phyloP scores from a whole-genome alignment of 2,329 filamentous ascomycete genomes.

The Claviceps humidiphila region DNA sequence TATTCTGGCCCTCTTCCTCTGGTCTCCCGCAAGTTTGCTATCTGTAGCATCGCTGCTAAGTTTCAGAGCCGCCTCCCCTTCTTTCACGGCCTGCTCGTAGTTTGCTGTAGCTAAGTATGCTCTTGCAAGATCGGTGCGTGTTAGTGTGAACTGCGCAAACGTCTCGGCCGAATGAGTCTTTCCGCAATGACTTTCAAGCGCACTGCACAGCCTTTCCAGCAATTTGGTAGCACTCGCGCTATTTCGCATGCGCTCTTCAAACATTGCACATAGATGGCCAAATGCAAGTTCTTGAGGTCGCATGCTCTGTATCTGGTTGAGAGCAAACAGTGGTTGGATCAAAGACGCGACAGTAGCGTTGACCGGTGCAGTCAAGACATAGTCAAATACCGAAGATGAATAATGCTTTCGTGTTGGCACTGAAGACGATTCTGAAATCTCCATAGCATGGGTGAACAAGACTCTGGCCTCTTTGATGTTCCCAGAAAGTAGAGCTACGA shows the following conservation, averaged over 20 bases:
- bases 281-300: slow-evolving; percentile 57
- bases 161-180: slow-evolving; percentile 62
- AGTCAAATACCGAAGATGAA: slow-evolving; percentile 68
- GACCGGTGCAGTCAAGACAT: slow-evolving; percentile 47
- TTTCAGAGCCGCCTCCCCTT: slow-evolving; percentile 67
- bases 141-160: slow-evolving; percentile 65
- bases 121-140: slow-evolving; percentile 78
- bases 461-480: slow-evolving; percentile 65
- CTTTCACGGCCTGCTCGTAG: slow-evolving; percentile 59
- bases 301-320: slow-evolving; percentile 67
- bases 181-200: slow-evolving; percentile 73
- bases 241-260: slow-evolving; percentile 69
- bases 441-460: slow-evolving; percentile 87
- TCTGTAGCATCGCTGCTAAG: slow-evolving; percentile 61
- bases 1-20: slow-evolving; percentile 58
- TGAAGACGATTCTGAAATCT: slow-evolving; percentile 71
- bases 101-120: slow-evolving; percentile 57
- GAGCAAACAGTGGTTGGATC: slow-evolving; percentile 77
- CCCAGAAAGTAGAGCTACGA: slow-evolving; percentile 66
- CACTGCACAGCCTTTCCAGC: slow-evolving; percentile 53
- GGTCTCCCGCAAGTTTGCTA: slow-evolving; percentile 49
- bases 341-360: slow-evolving; percentile 45
- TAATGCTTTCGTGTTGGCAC: slow-evolving; percentile 66
- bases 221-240: slow-evolving; percentile 47
- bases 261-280: slow-evolving; percentile 65